Evolutionary conservation across 139 green algal genomes (phyloP).

Genomic region (Chlorella vulgaris): DNA sequence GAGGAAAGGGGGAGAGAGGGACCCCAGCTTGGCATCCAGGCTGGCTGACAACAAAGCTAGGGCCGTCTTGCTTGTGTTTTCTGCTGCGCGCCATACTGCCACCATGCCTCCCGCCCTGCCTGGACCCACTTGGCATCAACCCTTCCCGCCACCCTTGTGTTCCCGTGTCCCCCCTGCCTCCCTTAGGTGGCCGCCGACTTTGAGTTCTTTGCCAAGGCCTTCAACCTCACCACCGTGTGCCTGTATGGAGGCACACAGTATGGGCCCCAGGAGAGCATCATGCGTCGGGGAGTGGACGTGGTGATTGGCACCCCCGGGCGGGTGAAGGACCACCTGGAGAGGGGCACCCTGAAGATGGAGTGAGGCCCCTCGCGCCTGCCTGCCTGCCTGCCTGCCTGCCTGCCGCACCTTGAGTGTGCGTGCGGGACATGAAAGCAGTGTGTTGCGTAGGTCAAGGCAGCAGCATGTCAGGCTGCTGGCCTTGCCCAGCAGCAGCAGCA

Average conservation of each 20-base stretch:
- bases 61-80: too few relatives aligned
- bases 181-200: slow-evolving; percentile 90
- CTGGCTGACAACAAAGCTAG: too few relatives aligned
- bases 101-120: too few relatives aligned
- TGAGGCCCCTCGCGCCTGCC: not conserved
- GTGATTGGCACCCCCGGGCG: slow-evolving; percentile 95
- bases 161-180: not conserved
- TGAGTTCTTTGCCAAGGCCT: slow-evolving; percentile 79
- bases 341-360: slow-evolving; percentile 82
- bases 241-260: slow-evolving; percentile 96
- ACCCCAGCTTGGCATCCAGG: too few relatives aligned
- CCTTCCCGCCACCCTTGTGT: not conserved
- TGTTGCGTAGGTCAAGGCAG: too few relatives aligned
- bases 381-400: not conserved
- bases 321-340: slow-evolving; percentile 95
- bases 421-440: too few relatives aligned
- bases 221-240: slow-evolving; percentile 75
- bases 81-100: too few relatives aligned
- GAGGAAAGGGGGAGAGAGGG: not conserved
- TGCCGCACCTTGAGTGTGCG: too few relatives aligned
- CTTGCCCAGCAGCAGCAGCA: too few relatives aligned
- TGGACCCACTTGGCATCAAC: not conserved
- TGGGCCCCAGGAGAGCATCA: slow-evolving; percentile 70
- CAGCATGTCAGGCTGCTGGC: too few relatives aligned
- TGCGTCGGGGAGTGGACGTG: slow-evolving; percentile 91